Evolutionary conservation across 2,329 filamentous ascomycete species (phyloP).

Genomic region (Trichoderma breve): DNA sequence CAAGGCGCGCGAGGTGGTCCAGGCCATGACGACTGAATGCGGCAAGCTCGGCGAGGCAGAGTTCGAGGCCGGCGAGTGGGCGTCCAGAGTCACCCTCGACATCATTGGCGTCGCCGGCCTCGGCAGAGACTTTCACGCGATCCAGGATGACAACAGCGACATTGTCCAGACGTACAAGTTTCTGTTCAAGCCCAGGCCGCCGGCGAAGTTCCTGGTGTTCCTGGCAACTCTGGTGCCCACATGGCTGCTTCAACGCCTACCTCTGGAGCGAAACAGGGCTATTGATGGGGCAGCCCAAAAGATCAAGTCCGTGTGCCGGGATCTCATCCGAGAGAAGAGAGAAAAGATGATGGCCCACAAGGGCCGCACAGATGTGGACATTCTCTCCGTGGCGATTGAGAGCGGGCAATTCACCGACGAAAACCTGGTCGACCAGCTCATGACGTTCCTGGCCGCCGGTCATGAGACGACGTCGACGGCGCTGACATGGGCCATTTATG

Average conservation of each 20-base stretch:
- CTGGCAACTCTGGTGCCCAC: conserved; percentile 61
- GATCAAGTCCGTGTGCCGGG: conserved; percentile 64
- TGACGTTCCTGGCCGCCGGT: conserved; percentile 83
- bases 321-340: conserved; percentile 71
- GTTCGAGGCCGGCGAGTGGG: conserved; percentile 61
- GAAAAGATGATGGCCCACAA: conserved; percentile 45
- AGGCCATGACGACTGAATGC: conserved; percentile 52
- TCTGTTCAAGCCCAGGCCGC: conserved; percentile 52
- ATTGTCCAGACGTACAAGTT: conserved; percentile 57
- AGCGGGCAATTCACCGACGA: conserved; percentile 75
- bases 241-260: conserved; percentile 61
- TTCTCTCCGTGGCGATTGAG: conserved; percentile 75
- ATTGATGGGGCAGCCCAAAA: conserved; percentile 53
- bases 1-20: conserved; percentile 67
- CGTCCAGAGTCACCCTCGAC: conserved; percentile 67
- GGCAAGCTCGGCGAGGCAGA: conserved; percentile 38
- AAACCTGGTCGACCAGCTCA: conserved; percentile 81
- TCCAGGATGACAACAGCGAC: conserved; percentile 57
- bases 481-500: conserved; percentile 72
- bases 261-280: conserved; percentile 68
- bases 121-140: conserved; percentile 67
- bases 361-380: conserved; percentile 61
- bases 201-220: conserved; percentile 56
- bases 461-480: conserved; percentile 77
- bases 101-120: conserved; percentile 73